These are phyloP conservation scores for Saccharum hybrid DNA, from an alignment of 202 grass and related monocot genomes.

Conservation along the genomic window DNA sequence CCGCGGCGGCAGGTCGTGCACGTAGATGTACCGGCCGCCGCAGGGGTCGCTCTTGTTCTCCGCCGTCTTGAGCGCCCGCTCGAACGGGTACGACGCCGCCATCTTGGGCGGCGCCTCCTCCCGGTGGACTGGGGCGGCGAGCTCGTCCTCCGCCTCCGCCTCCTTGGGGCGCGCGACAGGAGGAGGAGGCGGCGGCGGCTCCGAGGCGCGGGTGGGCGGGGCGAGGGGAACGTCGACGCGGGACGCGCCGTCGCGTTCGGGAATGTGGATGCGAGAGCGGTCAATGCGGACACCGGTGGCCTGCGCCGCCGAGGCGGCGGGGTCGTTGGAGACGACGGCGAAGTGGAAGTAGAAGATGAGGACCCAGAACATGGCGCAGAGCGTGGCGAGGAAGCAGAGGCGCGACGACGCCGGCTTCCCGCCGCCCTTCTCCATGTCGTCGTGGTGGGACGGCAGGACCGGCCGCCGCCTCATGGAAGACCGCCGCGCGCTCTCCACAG, in stretches of 20 bases:
- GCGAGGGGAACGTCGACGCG: not conserved
- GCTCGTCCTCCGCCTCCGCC: not conserved
- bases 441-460: slow-evolving; percentile 49
- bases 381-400: slow-evolving; percentile 77
- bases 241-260: slow-evolving; percentile 11
- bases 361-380: slow-evolving; percentile 88
- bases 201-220: slow-evolving; percentile 5
- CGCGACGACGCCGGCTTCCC: slow-evolving; percentile 67
- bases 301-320: slow-evolving; percentile 10
- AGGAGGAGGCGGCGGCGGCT: slow-evolving; percentile 1
- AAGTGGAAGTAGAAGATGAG: slow-evolving; percentile 98
- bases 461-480: slow-evolving; percentile 73
- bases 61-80: slow-evolving; percentile 68
- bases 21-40: slow-evolving; percentile 94
- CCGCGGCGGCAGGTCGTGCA: slow-evolving; percentile 85
- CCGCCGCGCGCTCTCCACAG: not conserved
- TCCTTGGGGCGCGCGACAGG: not conserved
- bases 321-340: slow-evolving; percentile 55
- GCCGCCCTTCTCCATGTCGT: slow-evolving; percentile 76
- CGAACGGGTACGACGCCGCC: slow-evolving; percentile 60
- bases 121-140: not conserved
- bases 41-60: slow-evolving; percentile 91
- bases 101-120: slow-evolving; percentile 19
- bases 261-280: not conserved
- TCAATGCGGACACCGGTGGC: slow-evolving; percentile 34